Percentiles rank a stretch among this genome's conserved stretches.
phyloP scores from a whole-genome alignment of 805 yeast genomes.

The Myxozyma lipomycoides region DNA sequence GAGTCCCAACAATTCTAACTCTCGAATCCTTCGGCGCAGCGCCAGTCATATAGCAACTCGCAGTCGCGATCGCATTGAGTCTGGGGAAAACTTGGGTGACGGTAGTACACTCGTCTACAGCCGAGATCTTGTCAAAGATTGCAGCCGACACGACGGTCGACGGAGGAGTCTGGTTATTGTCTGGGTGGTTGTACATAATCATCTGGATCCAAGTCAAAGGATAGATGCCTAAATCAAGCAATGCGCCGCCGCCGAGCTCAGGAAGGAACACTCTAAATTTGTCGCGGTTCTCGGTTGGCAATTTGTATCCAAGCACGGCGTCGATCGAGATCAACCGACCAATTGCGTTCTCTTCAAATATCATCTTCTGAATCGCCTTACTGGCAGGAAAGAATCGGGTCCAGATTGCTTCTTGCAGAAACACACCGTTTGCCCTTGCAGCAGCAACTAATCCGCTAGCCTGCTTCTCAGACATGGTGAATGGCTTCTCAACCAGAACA shows the following conservation, averaged over 20 bases:
- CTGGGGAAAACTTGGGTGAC: neutral
- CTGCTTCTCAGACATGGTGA: constrained; percentile 47
- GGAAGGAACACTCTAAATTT: constrained; percentile 42
- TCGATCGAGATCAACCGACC: constrained; percentile 46
- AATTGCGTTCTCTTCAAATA: constrained; percentile 40
- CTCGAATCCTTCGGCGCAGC: neutral
- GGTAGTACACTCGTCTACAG: constrained; percentile 39
- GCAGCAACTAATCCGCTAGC: constrained; percentile 42
- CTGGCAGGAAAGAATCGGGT: constrained; percentile 44
- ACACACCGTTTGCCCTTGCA: constrained; percentile 44
- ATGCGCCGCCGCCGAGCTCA: constrained; percentile 54
- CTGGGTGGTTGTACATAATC: constrained; percentile 13
- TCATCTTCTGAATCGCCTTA: constrained; percentile 37
- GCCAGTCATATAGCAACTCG: neutral
- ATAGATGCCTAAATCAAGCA: constrained; percentile 55
- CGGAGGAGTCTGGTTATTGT: constrained; percentile 11
- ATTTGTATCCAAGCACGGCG: neutral
- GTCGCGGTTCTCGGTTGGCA: neutral
- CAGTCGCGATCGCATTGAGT: neutral
- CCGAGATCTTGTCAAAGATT: neutral
- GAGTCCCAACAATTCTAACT: neutral
- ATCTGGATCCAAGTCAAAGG: constrained; percentile 43
- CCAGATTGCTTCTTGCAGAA: constrained; percentile 53
- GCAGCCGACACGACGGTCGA: constrained; percentile 2
- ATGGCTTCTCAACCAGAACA: constrained; percentile 53